phyloP scores from a whole-genome alignment of 371 early-diverging fungal species.

The Blakeslea trispora region DNA sequence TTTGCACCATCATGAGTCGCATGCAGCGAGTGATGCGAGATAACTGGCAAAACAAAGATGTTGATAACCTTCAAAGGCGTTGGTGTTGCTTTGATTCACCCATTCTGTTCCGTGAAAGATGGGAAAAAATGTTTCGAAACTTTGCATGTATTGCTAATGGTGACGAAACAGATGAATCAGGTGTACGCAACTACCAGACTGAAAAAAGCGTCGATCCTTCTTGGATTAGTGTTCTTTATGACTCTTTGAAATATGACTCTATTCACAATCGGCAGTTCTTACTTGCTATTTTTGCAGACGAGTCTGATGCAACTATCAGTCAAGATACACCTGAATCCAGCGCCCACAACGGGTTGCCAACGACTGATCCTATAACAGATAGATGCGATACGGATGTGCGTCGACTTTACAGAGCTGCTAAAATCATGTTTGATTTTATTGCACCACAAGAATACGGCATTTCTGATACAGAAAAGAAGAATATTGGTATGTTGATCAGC shows the following conservation, averaged over 20 bases:
- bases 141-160: conserved; percentile 71
- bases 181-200: conserved; percentile 18
- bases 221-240: conserved; percentile 92
- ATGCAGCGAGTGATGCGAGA: conserved; percentile 78
- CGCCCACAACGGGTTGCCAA: not conserved
- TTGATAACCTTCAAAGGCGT: conserved; percentile 60
- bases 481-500: conserved; percentile 87
- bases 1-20: conserved; percentile 67
- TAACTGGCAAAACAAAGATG: conserved; percentile 66
- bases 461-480: conserved; percentile 75
- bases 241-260: conserved; percentile 94
- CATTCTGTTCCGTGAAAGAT: conserved; percentile 83
- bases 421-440: conserved; percentile 89
- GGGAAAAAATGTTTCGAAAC: conserved; percentile 93
- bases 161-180: conserved; percentile 42
- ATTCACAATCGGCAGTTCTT: conserved; percentile 90
- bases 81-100: conserved; percentile 87
- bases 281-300: conserved; percentile 63
- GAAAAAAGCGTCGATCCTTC: conserved; percentile 70
- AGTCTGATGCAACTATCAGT: not conserved
- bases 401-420: conserved; percentile 80
- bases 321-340: too few relatives aligned
- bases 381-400: conserved; percentile 37
- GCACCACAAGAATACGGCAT: conserved; percentile 94
- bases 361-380: conserved; percentile 6